These are phyloP conservation scores for Wickerhamomyces queroliae DNA, from an alignment of 805 yeast species.

Conservation along the genomic window DNA sequence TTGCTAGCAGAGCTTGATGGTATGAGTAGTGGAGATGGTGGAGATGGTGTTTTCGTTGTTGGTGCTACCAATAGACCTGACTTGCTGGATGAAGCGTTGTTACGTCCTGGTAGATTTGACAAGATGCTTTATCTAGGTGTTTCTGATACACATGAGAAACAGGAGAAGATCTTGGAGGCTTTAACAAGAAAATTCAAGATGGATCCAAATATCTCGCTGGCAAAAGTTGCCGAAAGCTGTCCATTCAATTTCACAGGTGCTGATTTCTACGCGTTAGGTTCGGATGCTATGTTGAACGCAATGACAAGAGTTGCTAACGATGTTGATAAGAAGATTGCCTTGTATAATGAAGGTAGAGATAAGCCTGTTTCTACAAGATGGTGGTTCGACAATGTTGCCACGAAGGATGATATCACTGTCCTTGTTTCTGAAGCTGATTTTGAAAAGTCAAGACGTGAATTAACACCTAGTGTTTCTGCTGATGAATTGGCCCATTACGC, in stretches of 20 bases:
- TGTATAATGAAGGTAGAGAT: slow-evolving; percentile 39
- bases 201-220: slow-evolving; percentile 52
- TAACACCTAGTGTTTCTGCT: slow-evolving; percentile 81
- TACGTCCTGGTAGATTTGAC: slow-evolving; percentile 94
- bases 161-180: slow-evolving; percentile 79
- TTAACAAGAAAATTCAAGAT: slow-evolving; percentile 77
- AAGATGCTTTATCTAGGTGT: slow-evolving; percentile 92
- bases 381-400: slow-evolving; percentile 87
- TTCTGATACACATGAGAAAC: slow-evolving; percentile 86
- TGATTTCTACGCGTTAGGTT: slow-evolving; percentile 92
- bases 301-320: slow-evolving; percentile 84
- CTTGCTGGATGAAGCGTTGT: slow-evolving; percentile 84
- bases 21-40: slow-evolving; percentile 76
- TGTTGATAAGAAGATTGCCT: slow-evolving; percentile 60
- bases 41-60: slow-evolving; percentile 90
- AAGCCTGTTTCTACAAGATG: slow-evolving; percentile 60
- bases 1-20: slow-evolving; percentile 93
- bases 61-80: slow-evolving; percentile 99
- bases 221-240: slow-evolving; percentile 57
- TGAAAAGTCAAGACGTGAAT: slow-evolving; percentile 61
- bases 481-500: slow-evolving; percentile 83
- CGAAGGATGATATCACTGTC: slow-evolving; percentile 60
- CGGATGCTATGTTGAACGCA: slow-evolving; percentile 94
- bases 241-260: slow-evolving; percentile 96
- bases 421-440: slow-evolving; percentile 70